A percentile compares a stretch with the other conserved stretches of the same genome.
phyloP scores from a whole-genome alignment of 2,329 filamentous ascomycete species.

The Phaeosphaeria sp. region DNA sequence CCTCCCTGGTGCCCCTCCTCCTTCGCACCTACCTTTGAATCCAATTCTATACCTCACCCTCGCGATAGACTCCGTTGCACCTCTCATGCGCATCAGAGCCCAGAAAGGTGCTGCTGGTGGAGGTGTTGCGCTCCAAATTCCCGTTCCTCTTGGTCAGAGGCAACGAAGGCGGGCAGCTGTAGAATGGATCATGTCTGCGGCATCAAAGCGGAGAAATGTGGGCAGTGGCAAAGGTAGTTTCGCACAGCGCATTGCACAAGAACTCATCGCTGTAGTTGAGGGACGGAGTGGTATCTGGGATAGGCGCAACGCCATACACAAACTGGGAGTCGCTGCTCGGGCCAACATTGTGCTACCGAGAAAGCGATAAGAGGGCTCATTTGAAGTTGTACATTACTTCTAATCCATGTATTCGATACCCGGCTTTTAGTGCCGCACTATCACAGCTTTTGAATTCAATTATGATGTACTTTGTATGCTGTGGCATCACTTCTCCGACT shows the following conservation, averaged over 20 bases:
- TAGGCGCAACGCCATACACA: slow-evolving; percentile 77
- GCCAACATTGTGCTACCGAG: slow-evolving; percentile 66
- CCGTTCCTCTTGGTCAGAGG: slow-evolving; percentile 74
- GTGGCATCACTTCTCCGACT: background rate
- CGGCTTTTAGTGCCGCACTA: background rate
- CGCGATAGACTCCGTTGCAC: slow-evolving; percentile 91
- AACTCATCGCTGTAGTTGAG: slow-evolving; percentile 86
- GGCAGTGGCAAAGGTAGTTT: slow-evolving; percentile 76
- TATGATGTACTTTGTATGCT: background rate
- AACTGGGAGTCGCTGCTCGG: slow-evolving; percentile 77
- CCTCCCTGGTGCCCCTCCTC: slow-evolving; percentile 77
- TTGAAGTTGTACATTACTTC: slow-evolving; percentile 5
- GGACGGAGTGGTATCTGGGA: slow-evolving; percentile 87
- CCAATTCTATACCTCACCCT: slow-evolving; percentile 88
- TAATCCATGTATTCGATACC: background rate
- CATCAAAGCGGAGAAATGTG: slow-evolving; percentile 75
- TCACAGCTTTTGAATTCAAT: background rate
- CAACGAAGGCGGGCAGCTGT: slow-evolving; percentile 82
- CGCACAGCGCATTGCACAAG: slow-evolving; percentile 79
- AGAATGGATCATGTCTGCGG: slow-evolving; percentile 87
- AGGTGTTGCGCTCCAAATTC: slow-evolving; percentile 82
- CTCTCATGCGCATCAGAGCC: slow-evolving; percentile 79
- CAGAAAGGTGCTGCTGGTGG: slow-evolving; percentile 83
- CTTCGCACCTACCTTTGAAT: slow-evolving; percentile 82
- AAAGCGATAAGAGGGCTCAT: slow-evolving; percentile 37